These are phyloP conservation scores for Trichosanthes cucumerina DNA, from an alignment of 306 rosid genomes.

Conservation along the genomic window DNA sequence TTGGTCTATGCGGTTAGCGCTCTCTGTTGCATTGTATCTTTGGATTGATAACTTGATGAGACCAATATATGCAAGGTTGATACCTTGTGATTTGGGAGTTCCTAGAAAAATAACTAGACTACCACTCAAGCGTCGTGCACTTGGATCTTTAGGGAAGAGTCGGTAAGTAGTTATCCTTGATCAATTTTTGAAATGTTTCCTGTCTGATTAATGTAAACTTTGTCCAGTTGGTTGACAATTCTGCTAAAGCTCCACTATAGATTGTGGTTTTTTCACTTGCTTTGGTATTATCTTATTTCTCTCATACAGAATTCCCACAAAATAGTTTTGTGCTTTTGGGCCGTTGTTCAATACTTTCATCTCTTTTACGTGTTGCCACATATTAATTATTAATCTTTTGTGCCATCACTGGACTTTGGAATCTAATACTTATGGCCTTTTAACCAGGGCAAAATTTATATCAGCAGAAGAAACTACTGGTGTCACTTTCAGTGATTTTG, in stretches of 20 bases:
- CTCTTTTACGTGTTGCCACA: not conserved
- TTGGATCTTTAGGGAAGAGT: constrained; percentile 91
- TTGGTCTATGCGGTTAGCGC: constrained; percentile 91
- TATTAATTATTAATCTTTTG: not conserved
- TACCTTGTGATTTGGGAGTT: constrained; percentile 84
- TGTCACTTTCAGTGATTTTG: constrained; percentile 89
- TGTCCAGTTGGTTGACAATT: constrained; percentile 1
- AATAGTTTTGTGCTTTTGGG: not conserved
- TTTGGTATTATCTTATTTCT: not conserved
- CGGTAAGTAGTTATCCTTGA: constrained; percentile 41
- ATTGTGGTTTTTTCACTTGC: not conserved
- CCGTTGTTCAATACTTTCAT: not conserved
- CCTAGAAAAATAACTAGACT: constrained; percentile 38
- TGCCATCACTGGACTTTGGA: constrained; percentile 22
- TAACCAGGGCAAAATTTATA: constrained; percentile 86
- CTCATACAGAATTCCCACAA: not conserved
- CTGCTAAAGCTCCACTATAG: not conserved
- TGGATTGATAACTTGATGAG: constrained; percentile 86
- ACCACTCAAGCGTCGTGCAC: constrained; percentile 48
- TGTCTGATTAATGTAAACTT: not conserved
- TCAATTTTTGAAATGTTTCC: constrained; percentile 14
- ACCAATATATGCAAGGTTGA: constrained; percentile 83
- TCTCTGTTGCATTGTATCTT: constrained; percentile 57
- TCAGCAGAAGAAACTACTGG: constrained; percentile 99
- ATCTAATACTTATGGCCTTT: constrained; percentile 35